Evolutionary conservation across 2,329 filamentous ascomycete species (phyloP), one percentile per base, ranked within the genome.

Genomic region (Colletotrichum siamense): DNA sequence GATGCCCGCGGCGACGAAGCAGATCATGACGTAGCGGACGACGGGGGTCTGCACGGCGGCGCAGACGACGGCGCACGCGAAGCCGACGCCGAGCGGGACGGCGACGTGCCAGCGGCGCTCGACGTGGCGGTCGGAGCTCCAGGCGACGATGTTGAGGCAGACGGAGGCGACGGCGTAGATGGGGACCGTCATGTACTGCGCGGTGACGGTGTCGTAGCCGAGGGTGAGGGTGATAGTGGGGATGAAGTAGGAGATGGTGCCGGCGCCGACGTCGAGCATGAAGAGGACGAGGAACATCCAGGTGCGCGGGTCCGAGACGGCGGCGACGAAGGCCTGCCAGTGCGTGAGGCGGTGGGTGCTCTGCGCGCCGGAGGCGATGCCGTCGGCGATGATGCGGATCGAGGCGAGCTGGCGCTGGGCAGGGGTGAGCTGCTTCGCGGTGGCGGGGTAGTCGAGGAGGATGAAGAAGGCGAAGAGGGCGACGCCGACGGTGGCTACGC

Each of bases 371-470:
- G 83, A 83, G 16, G 82, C 81, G 32, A 87, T 83, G 62, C 85
- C 84, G 66, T 88, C 87, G 9, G 83, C 82, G 32, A 84, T 82
- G 24, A 89, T 83, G 32, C 88, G 84, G 15, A 84, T 82, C 59
- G 86, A 84, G 0, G 94, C 92, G 8, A 93, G 88, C 13, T 86
- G 86, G 30, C 92, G 89, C 79, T 95, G 93, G n/a, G 87, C 86
- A 2, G 88, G 87, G 0, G 88, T 90, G 80, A 95, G 94, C 1
- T 82, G 90, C 9, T 64, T 72, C 28, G 93, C 92, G 73, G 92
- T 88, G 77, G 93, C 92, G 0, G 94, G 94, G 80, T 94, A 95
- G 80, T 95, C 93, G 77, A 93, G 89, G 2, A 95, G 92, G 82
- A 93, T 89, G 89, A 92, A 94, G 83, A 92, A 93, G 18, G 91